These are phyloP conservation scores for Bipolaris oryzae DNA, from an alignment of 2,329 filamentous ascomycete species.

Conservation along the genomic window DNA sequence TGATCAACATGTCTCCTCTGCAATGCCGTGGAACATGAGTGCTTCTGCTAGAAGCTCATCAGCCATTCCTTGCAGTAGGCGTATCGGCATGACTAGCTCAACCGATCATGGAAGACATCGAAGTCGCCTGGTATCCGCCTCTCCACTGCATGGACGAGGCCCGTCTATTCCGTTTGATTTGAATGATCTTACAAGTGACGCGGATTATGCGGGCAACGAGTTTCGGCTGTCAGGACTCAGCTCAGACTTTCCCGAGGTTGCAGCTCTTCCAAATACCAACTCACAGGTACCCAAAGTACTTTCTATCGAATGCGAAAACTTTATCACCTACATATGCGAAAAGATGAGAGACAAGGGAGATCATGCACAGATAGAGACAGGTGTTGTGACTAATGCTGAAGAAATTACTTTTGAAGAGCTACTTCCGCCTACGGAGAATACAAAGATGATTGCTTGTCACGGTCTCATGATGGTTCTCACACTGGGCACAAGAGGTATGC, in stretches of 20 bases:
- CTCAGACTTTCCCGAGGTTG: slow-evolving; percentile 24
- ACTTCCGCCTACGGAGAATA: slow-evolving; percentile 63
- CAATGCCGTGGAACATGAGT: slow-evolving; percentile 73
- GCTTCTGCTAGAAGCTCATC: slow-evolving; percentile 61
- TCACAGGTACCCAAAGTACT: slow-evolving; percentile 59
- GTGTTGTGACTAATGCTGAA: slow-evolving; percentile 36
- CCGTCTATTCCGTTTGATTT: slow-evolving; percentile 35
- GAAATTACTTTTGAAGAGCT: slow-evolving; percentile 71
- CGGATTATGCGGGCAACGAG: slow-evolving; percentile 33
- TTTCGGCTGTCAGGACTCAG: slow-evolving; percentile 24
- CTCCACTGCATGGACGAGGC: slow-evolving; percentile 64
- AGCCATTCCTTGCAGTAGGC: slow-evolving; percentile 48
- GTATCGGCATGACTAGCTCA: slow-evolving; percentile 50
- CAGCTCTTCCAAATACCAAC: slow-evolving; percentile 11
- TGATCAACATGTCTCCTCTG: slow-evolving; percentile 68
- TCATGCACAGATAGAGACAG: slow-evolving; percentile 16
- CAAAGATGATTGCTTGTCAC: slow-evolving; percentile 66
- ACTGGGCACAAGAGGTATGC: slow-evolving; percentile 62
- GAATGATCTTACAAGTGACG: slow-evolving; percentile 39
- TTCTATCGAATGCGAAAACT: slow-evolving; percentile 66
- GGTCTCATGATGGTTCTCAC: slow-evolving; percentile 50
- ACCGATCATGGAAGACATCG: slow-evolving; percentile 46
- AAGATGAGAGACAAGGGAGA: slow-evolving; percentile 50
- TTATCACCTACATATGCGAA: slow-evolving; percentile 63
- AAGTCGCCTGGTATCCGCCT: slow-evolving; percentile 63